Evolutionary conservation across 108 stramenopile species (phyloP), one percentile per base, ranked within the genome.

Genomic region (Conticribra weissflogii): DNA sequence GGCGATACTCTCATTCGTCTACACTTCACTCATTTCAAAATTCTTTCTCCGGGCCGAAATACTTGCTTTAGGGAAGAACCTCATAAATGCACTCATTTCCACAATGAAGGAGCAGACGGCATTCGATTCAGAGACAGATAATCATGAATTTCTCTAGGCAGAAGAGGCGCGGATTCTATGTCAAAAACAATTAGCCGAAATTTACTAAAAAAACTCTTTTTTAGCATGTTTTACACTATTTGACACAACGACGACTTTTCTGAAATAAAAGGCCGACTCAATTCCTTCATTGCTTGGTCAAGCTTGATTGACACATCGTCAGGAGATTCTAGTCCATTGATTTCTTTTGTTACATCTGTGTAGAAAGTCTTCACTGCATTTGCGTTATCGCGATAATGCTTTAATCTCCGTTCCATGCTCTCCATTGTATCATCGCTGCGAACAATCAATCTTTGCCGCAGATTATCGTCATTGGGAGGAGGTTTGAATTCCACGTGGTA

Each of bases 401-500:
- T 80, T 48, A 96, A 54, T 8, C 97, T 90, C 32, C 89, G 87
- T 51, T 63, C 72, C 51, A 96, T 86, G 79, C 95, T 98, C 66
- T 98, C 96, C 50, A 85, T 91, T 17, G 96, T 98, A 66, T 98
- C 97, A 71, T 98, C 97, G 19, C 75, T 71, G 44, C 97, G 90
- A 46, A 95, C 91, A 45, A 86, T 76, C 59, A 96, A 71, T 14
- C 91, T 78, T 5, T 67, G 61, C 24, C 59, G 56, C 22, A 94
- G 12, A 12, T 41, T 36, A 55, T 87, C 87, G 22, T 88, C 74
- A 17, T 82, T 81, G 21, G 95, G 95, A 24, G 48, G 48, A 44
- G 96, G 96, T 18, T 74, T 86, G 70, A 81, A 96, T 36, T 71
- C 88, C 63, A 97, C 68, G 82, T 98, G 96, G 66, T 98, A 98